phyloP scores from a whole-genome alignment of 2,329 filamentous ascomycete genomes.

The Ramichloridium luteum region DNA sequence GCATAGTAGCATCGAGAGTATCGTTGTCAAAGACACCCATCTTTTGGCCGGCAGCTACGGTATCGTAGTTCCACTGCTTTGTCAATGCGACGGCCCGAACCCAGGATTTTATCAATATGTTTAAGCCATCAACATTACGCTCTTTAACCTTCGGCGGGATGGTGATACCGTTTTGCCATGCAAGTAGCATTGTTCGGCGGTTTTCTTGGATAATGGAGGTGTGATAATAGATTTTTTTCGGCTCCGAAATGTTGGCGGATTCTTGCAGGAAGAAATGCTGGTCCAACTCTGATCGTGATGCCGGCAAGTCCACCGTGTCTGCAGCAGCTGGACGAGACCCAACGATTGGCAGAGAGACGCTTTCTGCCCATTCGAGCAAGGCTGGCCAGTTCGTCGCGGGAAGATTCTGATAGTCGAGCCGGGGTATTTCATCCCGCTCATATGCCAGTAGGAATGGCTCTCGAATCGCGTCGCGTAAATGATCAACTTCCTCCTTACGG shows the following conservation, averaged over 20 bases:
- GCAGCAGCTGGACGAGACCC: conserved; percentile 21
- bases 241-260: conserved; percentile 6
- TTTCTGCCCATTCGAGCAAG: conserved; percentile 54
- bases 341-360: conserved; percentile 16
- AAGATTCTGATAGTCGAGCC: conserved; percentile 51
- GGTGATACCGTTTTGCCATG: conserved; percentile 9
- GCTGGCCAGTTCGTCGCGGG: conserved; percentile 55
- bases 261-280: conserved; percentile 10
- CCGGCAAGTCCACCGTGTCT: conserved; percentile 25
- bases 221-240: conserved; percentile 13
- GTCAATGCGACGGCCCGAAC: conserved; percentile 35
- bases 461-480: conserved; percentile 52
- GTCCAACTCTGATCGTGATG: conserved; percentile 7
- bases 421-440: conserved; percentile 46
- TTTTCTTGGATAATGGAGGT: conserved; percentile 10
- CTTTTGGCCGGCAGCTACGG: conserved; percentile 29
- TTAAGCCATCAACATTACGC: conserved; percentile 7
- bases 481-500: conserved; percentile 25
- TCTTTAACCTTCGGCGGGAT: conserved; percentile 6
- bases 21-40: conserved; percentile 24
- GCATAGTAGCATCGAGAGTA: conserved; percentile 37
- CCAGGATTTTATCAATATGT: conserved; percentile 31
- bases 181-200: conserved; percentile 11
- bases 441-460: conserved; percentile 55
- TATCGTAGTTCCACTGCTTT: conserved; percentile 28